These are phyloP conservation scores for Zymoseptoria tritici DNA, from an alignment of 2,329 filamentous ascomycete genomes.

Conservation along the genomic window DNA sequence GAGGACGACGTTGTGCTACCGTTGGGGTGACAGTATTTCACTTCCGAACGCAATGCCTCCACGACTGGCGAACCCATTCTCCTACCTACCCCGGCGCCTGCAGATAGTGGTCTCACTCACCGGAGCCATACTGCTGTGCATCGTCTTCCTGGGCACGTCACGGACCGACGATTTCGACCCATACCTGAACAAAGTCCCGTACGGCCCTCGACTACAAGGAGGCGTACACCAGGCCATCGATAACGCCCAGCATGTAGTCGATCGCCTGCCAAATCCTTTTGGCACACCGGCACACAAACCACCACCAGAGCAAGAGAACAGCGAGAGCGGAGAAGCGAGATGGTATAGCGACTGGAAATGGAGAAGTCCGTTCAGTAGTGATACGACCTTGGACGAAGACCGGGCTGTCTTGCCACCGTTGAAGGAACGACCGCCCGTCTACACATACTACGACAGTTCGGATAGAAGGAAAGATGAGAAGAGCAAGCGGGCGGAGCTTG, in stretches of 20 bases:
- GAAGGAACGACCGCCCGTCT: conserved; percentile 62
- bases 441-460: conserved; percentile 80
- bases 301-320: conserved; percentile 66
- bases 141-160: conserved; percentile 30
- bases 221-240: conserved; percentile 31
- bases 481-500: conserved; percentile 64
- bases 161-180: conserved; percentile 21
- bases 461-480: conserved; percentile 52
- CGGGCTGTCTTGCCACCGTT: conserved; percentile 76
- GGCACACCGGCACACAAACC: conserved; percentile 62
- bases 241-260: conserved; percentile 33
- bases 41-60: background rate
- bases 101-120: conserved; percentile 38
- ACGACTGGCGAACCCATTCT: conserved; percentile 28
- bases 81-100: conserved; percentile 39
- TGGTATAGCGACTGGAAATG: conserved; percentile 91
- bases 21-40: background rate
- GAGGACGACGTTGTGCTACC: background rate
- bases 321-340: conserved; percentile 66
- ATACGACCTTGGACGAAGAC: conserved; percentile 71
- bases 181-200: conserved; percentile 27
- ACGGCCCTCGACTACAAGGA: conserved; percentile 32
- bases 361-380: conserved; percentile 81
- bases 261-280: conserved; percentile 48
- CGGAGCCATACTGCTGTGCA: conserved; percentile 32